Evolutionary conservation across 257 asterid species (phyloP), one percentile per base, ranked within the genome.

Genomic region (Ilex asprella): DNA sequence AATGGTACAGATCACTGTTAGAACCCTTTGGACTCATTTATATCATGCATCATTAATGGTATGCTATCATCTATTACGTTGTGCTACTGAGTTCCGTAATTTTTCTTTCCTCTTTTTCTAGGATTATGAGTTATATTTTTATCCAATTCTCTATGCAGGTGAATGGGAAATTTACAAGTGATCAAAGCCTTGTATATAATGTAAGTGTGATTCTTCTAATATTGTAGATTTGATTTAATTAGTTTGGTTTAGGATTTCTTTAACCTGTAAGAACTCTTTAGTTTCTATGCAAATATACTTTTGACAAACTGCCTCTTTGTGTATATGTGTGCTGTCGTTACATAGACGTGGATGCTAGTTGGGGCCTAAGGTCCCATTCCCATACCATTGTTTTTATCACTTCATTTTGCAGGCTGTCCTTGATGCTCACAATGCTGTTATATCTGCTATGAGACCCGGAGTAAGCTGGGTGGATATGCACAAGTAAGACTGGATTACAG

Each of bases 391-490:
- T 61, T 58, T 52, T 52, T 27, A 53, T n/a, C 69, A 51, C 59
- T 46, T 63, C 61, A 61, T 54, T 75, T 70, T 84, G 62, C 80
- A 92, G 99, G 99, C 96, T 76, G 97, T 92, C 65, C 96, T 92
- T 75, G 85, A 77, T 50, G 96, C 97, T 64, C 99, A 92, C 70
- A 66, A 92, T 82, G 91, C 99, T 73, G 99, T 92, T 78, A 86
- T 92, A 73, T 85, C 96, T 73, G 73, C 67, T 59, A 79, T 89
- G 95, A 89, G 65, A 47, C 97, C 96, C 68, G 97, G 99, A 80
- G 91, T 87, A 56, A 71, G 77, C 78, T 92, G 96, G 97, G 95
- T 89, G 41, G 76, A 92, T 78, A 92, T 89, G 99, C 97, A 92
- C 89, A 82, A 60, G 99, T 89, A 89, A 78, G 85, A 72, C 58